These are phyloP conservation scores for Geotrichum macrosporum DNA, from an alignment of 1,139 yeast genomes.

Conservation along the genomic window DNA sequence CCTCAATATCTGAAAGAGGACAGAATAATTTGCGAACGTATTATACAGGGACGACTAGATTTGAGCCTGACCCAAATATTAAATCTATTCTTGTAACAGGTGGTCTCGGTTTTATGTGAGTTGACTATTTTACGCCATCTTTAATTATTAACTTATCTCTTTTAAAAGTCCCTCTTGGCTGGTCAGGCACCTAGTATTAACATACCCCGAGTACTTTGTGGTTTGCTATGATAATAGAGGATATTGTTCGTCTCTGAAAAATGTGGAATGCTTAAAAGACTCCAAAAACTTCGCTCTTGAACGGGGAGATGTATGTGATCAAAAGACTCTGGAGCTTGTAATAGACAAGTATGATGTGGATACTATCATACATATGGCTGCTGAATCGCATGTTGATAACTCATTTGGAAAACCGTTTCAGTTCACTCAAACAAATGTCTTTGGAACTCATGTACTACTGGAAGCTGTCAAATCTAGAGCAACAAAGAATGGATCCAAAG, in stretches of 20 bases:
- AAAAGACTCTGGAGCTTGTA: slow-evolving; percentile 28
- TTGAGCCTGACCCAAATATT: slow-evolving; percentile 26
- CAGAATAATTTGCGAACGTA: neutral
- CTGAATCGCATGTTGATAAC: slow-evolving; percentile 55
- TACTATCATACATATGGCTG: slow-evolving; percentile 52
- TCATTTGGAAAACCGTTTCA: slow-evolving; percentile 48
- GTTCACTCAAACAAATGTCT: slow-evolving; percentile 48
- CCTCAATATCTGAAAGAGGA: neutral
- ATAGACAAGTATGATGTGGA: slow-evolving; percentile 35
- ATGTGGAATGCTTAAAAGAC: slow-evolving; percentile 29
- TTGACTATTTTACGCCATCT: too few relatives aligned
- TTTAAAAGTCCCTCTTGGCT: slow-evolving; percentile 45
- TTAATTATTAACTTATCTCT: too few relatives aligned
- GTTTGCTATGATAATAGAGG: slow-evolving; percentile 50
- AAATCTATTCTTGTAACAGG: slow-evolving; percentile 48
- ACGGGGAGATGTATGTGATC: slow-evolving; percentile 42
- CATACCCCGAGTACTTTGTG: slow-evolving; percentile 43
- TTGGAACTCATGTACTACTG: slow-evolving; percentile 50
- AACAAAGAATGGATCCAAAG: neutral
- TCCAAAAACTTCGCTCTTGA: slow-evolving; percentile 36
- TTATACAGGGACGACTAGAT: slow-evolving; percentile 24
- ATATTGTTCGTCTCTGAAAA: slow-evolving; percentile 35
- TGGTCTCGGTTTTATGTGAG: slow-evolving; percentile 54
- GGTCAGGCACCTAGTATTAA: slow-evolving; percentile 41
- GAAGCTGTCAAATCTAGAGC: slow-evolving; percentile 40